Percentiles rank a stretch among this genome's conserved stretches.
Conservation (phyloP, 2,329 filamentous ascomycete species). For the Pseudopithomyces chartarum region DNA sequence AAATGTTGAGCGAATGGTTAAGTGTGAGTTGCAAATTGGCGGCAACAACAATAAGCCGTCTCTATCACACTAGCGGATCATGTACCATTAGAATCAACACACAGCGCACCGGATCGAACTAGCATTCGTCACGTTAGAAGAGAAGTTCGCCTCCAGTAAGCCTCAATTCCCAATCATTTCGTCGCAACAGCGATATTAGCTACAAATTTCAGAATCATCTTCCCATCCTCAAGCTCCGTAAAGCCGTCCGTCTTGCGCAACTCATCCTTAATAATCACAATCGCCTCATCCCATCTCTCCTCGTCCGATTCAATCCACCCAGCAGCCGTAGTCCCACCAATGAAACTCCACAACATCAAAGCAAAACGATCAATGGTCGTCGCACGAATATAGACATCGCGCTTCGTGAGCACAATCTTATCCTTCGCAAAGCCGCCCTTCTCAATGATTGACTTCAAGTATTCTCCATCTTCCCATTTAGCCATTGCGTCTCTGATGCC, state of each 20-base stretch:
- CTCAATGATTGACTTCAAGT: not conserved
- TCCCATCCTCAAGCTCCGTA: slow-evolving; percentile 7
- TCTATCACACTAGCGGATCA: too few relatives aligned
- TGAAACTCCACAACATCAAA: slow-evolving; percentile 18
- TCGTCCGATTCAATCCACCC: slow-evolving; percentile 17
- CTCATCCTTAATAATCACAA: slow-evolving; percentile 10
- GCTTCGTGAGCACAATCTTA: not conserved
- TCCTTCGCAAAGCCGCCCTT: slow-evolving; percentile 11
- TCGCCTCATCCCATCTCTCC: slow-evolving; percentile 16
- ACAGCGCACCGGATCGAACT: too few relatives aligned
- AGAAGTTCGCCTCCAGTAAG: too few relatives aligned
- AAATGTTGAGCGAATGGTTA: too few relatives aligned
- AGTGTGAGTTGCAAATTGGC: too few relatives aligned
- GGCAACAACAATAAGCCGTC: too few relatives aligned
- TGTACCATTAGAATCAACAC: too few relatives aligned
- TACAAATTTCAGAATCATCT: slow-evolving; percentile 10
- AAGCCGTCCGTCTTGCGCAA: slow-evolving; percentile 12
- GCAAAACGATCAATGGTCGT: slow-evolving; percentile 5
- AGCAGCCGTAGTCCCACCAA: slow-evolving; percentile 7
- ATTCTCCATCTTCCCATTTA: slow-evolving; percentile 8
- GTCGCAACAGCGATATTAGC: slow-evolving; percentile 17
- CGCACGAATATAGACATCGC: slow-evolving; percentile 3
- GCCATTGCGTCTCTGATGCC: slow-evolving; percentile 3
- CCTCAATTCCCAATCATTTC: not conserved
- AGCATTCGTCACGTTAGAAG: too few relatives aligned